Evolutionary conservation across 2,329 filamentous ascomycete species (phyloP).

Genomic region (Celoporthe dispersa): DNA sequence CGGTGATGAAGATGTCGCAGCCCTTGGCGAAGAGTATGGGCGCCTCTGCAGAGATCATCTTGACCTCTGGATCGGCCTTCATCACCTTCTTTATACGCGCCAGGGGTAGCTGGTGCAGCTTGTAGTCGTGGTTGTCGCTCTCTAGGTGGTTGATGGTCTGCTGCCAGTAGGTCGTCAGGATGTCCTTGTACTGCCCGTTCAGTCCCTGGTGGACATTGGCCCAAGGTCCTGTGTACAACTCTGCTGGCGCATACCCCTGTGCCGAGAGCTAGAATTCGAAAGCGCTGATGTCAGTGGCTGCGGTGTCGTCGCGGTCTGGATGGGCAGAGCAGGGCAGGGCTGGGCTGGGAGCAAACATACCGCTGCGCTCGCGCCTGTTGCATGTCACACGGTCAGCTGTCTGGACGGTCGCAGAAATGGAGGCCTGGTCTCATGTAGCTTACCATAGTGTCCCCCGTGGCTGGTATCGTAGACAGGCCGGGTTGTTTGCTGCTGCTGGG

Average conservation of each 20-base stretch:
- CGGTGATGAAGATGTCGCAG: slow-evolving; percentile 98
- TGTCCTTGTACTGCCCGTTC: slow-evolving; percentile 90
- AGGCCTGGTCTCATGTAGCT: slow-evolving; percentile 36
- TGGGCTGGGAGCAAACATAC: slow-evolving; percentile 51
- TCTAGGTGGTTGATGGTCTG: slow-evolving; percentile 96
- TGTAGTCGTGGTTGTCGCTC: slow-evolving; percentile 95
- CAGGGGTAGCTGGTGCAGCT: slow-evolving; percentile 92
- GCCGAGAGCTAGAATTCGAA: slow-evolving; percentile 69
- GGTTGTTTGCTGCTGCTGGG: slow-evolving; percentile 59
- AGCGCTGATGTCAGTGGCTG: slow-evolving; percentile 29
- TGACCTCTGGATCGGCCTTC: slow-evolving; percentile 98
- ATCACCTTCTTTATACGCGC: slow-evolving; percentile 99
- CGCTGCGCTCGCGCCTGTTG: slow-evolving; percentile 67
- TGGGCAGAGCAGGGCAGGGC: not conserved
- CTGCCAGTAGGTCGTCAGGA: slow-evolving; percentile 98
- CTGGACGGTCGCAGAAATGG: slow-evolving; percentile 29
- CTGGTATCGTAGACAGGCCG: slow-evolving; percentile 73
- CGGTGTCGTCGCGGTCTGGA: not conserved
- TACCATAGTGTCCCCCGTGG: slow-evolving; percentile 80
- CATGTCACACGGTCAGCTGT: slow-evolving; percentile 30
- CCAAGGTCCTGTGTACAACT: slow-evolving; percentile 93
- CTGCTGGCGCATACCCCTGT: slow-evolving; percentile 87
- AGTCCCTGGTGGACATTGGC: slow-evolving; percentile 97
- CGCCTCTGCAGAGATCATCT: slow-evolving; percentile 99
- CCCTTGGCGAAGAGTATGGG: slow-evolving; percentile 98